These are phyloP conservation scores for Pistacia vera DNA, from an alignment of 345 rosid genomes.

Conservation along the genomic window DNA sequence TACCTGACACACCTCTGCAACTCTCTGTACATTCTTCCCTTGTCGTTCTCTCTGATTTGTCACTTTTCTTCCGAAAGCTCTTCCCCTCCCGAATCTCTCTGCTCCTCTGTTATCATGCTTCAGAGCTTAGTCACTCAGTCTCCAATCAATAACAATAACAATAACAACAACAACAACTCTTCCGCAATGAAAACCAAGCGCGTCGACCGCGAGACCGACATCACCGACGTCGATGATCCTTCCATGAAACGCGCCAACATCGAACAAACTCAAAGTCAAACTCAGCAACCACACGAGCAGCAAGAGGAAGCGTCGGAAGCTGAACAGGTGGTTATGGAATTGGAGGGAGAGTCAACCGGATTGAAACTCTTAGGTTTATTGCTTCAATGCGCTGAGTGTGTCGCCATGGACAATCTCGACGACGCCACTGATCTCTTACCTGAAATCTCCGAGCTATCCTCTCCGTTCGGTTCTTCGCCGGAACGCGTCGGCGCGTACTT, in stretches of 20 bases:
- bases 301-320: constrained; percentile 17
- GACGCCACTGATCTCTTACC: constrained; percentile 73
- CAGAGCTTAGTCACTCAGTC: constrained; percentile 55
- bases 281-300: background rate
- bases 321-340: constrained; percentile 8
- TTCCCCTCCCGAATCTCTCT: constrained; percentile 39
- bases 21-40: constrained; percentile 26
- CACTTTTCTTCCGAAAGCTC: constrained; percentile 32
- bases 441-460: constrained; percentile 71
- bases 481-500: constrained; percentile 94
- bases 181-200: constrained; percentile 71
- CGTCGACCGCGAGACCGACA: constrained; percentile 30
- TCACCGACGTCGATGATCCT: constrained; percentile 37
- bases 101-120: constrained; percentile 51
- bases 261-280: constrained; percentile 1
- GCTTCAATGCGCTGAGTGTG: constrained; percentile 90
- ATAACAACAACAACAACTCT: constrained; percentile 21
- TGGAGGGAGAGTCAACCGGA: constrained; percentile 50
- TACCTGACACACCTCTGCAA: constrained; percentile 32
- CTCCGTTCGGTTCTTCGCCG: constrained; percentile 88
- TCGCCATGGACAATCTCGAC: constrained; percentile 72
- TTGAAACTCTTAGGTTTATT: constrained; percentile 71
- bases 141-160: constrained; percentile 34
- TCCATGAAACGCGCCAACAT: constrained; percentile 48
- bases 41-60: constrained; percentile 5